A percentile compares a stretch with the other conserved stretches of the same genome.
phyloP scores from a whole-genome alignment of 2,329 filamentous ascomycete species.

The Nigrospora oryzae region DNA sequence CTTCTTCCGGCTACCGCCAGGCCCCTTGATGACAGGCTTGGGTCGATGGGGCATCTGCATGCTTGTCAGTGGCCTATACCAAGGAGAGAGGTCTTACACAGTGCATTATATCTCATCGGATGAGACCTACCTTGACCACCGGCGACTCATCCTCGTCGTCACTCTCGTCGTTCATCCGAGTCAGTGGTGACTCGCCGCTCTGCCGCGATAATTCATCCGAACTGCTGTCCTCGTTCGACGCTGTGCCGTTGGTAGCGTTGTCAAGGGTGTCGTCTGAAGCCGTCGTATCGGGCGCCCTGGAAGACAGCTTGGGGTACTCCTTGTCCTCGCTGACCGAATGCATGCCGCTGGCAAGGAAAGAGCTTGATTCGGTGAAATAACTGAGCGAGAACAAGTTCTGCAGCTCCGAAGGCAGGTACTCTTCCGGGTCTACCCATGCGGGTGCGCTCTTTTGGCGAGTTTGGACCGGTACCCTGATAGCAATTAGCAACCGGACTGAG shows the following conservation, averaged over 20 bases:
- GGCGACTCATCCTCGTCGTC: constrained; percentile 38
- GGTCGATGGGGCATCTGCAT: constrained; percentile 10
- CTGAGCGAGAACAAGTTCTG: constrained; percentile 72
- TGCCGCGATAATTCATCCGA: constrained; percentile 35
- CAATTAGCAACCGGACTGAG: no score
- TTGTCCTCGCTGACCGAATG: constrained; percentile 50
- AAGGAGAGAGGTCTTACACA: neutral
- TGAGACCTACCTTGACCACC: constrained; percentile 23
- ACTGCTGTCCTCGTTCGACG: constrained; percentile 44
- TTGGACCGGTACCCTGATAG: constrained; percentile 19
- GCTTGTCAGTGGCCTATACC: neutral
- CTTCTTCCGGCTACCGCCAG: constrained; percentile 36
- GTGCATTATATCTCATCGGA: no score
- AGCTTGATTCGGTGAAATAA: constrained; percentile 50
- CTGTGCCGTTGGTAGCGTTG: constrained; percentile 37
- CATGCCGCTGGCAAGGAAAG: constrained; percentile 64
- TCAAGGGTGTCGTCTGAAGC: constrained; percentile 38
- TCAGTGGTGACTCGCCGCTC: constrained; percentile 23
- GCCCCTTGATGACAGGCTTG: constrained; percentile 8
- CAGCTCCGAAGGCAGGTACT: constrained; percentile 52
- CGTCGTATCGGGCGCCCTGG: constrained; percentile 31
- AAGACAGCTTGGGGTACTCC: constrained; percentile 43
- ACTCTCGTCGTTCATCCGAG: constrained; percentile 52
- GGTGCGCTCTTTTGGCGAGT: constrained; percentile 40
- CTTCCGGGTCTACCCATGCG: constrained; percentile 41